Percentiles rank a stretch among this genome's conserved stretches.
phyloP scores from a whole-genome alignment of 192 early-diverging fungal species.

The Umbelopsis ramanniana region DNA sequence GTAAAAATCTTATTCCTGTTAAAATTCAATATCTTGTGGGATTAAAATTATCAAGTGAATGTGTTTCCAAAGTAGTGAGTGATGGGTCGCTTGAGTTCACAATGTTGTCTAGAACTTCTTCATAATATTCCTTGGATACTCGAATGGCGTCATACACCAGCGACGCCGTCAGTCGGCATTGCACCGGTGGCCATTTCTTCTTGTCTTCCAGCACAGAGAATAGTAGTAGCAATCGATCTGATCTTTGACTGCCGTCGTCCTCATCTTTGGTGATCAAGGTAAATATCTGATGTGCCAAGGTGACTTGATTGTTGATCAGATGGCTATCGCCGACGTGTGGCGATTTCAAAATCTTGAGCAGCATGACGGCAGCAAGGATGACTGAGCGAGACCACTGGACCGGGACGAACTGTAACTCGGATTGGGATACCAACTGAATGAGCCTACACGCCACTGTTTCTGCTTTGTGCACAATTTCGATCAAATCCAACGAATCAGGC shows the following conservation, averaged over 20 bases:
- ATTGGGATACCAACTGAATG: neutral
- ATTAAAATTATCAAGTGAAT: constrained; percentile 6
- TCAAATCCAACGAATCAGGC: neutral
- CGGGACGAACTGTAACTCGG: neutral
- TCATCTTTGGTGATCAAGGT: neutral
- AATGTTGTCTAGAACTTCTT: neutral
- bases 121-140: constrained; percentile 15
- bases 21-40: neutral
- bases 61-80: neutral
- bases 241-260: constrained; percentile 6
- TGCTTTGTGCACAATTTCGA: constrained; percentile 5
- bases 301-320: constrained; percentile 20
- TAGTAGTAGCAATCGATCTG: neutral
- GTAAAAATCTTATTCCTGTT: neutral
- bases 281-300: constrained; percentile 11
- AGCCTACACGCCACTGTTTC: neutral
- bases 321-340: neutral
- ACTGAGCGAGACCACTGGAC: neutral
- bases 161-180: constrained; percentile 6
- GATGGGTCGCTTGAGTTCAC: neutral
- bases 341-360: constrained; percentile 15
- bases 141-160: constrained; percentile 10
- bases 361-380: constrained; percentile 17
- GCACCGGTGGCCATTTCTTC: neutral
- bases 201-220: constrained; percentile 17